phyloP scores from a whole-genome alignment of 257 asterid species.

The Ballota nigra region DNA sequence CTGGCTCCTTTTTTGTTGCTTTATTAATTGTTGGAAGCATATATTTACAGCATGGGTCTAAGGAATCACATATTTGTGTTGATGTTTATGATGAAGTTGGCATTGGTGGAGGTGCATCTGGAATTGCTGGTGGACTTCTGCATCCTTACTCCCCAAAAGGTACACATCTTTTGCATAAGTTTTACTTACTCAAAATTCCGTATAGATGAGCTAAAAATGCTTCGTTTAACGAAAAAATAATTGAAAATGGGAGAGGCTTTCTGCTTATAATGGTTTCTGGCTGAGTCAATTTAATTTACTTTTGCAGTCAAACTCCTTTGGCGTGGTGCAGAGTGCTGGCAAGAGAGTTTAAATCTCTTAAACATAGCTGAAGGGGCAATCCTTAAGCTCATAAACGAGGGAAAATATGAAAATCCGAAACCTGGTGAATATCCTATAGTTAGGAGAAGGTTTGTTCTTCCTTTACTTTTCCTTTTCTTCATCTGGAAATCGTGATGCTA shows the following conservation, averaged over 20 bases:
- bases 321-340: slow-evolving; percentile 90
- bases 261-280: background rate
- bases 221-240: background rate
- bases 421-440: slow-evolving; percentile 41
- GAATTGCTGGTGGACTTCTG: slow-evolving; percentile 95
- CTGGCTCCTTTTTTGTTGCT: background rate
- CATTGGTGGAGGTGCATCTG: slow-evolving; percentile 98
- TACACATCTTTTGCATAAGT: slow-evolving; percentile 26
- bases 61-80: slow-evolving; percentile 55
- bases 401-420: slow-evolving; percentile 21
- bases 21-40: slow-evolving; percentile 23
- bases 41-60: slow-evolving; percentile 55
- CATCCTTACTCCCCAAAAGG: slow-evolving; percentile 99
- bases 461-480: background rate
- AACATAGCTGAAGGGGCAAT: slow-evolving; percentile 65
- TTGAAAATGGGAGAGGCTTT: background rate
- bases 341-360: slow-evolving; percentile 72
- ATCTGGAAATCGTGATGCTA: background rate
- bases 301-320: slow-evolving; percentile 88
- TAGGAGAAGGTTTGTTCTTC: slow-evolving; percentile 63
- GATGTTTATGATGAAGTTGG: slow-evolving; percentile 91
- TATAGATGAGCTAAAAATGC: background rate
- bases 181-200: background rate
- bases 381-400: slow-evolving; percentile 30
- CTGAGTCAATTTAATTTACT: background rate